Percentiles rank a stretch among this genome's conserved stretches.
phyloP scores from a whole-genome alignment of 495 filamentous ascomycete genomes.

The Aspergillus campestris region DNA sequence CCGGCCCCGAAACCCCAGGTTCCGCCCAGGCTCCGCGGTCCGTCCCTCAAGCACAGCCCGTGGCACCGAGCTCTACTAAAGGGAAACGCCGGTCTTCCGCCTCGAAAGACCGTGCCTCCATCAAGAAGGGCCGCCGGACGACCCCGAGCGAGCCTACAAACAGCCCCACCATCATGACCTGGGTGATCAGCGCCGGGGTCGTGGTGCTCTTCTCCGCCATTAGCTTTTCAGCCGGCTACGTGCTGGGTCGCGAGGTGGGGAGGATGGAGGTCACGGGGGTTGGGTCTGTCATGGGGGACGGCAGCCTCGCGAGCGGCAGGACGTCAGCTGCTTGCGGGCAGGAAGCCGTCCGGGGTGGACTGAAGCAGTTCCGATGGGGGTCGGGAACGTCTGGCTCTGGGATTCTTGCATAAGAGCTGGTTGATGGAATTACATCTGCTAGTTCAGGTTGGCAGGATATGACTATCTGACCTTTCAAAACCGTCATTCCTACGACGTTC shows the following conservation, averaged over 20 bases:
- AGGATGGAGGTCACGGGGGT: slow-evolving; percentile 49
- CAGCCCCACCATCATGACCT: slow-evolving; percentile 72
- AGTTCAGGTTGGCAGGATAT: too few species aligned
- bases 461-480: too few species aligned
- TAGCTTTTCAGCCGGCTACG: slow-evolving; percentile 89
- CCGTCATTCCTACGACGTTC: too few species aligned
- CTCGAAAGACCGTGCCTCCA: slow-evolving; percentile 42
- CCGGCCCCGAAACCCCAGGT: slow-evolving; percentile 14
- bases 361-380: slow-evolving; percentile 38
- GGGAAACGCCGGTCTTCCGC: slow-evolving; percentile 43
- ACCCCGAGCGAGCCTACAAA: slow-evolving; percentile 21
- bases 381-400: slow-evolving; percentile 30
- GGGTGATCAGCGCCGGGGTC: slow-evolving; percentile 86
- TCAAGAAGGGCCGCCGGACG: slow-evolving; percentile 48
- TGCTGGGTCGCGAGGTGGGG: slow-evolving; percentile 75
- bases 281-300: slow-evolving; percentile 23
- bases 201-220: slow-evolving; percentile 86
- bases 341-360: slow-evolving; percentile 35
- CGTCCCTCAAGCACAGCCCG: slow-evolving; percentile 14
- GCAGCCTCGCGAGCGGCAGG: slow-evolving; percentile 19
- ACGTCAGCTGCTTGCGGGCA: slow-evolving; percentile 33
- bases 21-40: slow-evolving; percentile 14
- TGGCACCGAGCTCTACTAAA: slow-evolving; percentile 26
- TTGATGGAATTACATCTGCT: too few species aligned
- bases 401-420: slow-evolving; percentile 27